These are phyloP conservation scores for Thermomucor indicae-seudaticae DNA, from an alignment of 371 early-diverging fungal genomes.

Conservation along the genomic window DNA sequence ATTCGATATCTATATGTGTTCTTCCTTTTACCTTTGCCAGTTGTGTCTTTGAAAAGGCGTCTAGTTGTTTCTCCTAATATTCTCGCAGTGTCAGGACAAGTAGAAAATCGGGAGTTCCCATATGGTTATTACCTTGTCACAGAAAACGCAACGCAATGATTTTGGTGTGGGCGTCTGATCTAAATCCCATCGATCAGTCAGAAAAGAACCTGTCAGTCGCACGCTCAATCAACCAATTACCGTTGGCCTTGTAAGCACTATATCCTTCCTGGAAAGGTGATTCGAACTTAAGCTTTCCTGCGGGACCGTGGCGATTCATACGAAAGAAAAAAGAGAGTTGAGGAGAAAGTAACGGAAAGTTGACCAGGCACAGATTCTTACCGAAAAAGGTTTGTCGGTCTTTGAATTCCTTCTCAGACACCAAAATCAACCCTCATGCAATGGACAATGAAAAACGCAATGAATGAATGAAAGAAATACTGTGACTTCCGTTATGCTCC, in stretches of 20 bases:
- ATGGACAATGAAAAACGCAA: too few relatives aligned
- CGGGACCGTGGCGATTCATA: constrained; percentile 10
- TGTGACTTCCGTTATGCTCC: too few relatives aligned
- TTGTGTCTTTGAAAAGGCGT: constrained; percentile 36
- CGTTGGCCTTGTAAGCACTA: constrained; percentile 10
- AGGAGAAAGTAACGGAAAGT: not conserved
- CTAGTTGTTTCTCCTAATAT: constrained; percentile 20
- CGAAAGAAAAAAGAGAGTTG: not conserved
- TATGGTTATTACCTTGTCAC: constrained; percentile 9
- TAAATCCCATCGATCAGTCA: not conserved
- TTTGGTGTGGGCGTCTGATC: constrained; percentile 9
- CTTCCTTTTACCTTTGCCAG: constrained; percentile 12
- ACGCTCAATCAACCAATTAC: constrained; percentile 6
- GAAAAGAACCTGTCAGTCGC: not conserved
- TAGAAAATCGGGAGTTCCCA: too few relatives aligned
- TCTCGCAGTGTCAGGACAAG: not conserved
- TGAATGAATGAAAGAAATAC: too few relatives aligned
- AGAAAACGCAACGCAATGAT: constrained; percentile 16
- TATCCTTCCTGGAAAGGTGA: constrained; percentile 1
- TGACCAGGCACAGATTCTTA: too few relatives aligned
- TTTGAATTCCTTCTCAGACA: too few relatives aligned
- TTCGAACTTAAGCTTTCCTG: constrained; percentile 12
- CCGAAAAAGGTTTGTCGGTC: too few relatives aligned
- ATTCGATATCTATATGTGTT: not conserved
- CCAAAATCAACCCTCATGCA: too few relatives aligned